These are phyloP conservation scores for Xerocomus cyaneibrunnescens DNA, from an alignment of 1,284 basidiomycete species.

Conservation along the genomic window DNA sequence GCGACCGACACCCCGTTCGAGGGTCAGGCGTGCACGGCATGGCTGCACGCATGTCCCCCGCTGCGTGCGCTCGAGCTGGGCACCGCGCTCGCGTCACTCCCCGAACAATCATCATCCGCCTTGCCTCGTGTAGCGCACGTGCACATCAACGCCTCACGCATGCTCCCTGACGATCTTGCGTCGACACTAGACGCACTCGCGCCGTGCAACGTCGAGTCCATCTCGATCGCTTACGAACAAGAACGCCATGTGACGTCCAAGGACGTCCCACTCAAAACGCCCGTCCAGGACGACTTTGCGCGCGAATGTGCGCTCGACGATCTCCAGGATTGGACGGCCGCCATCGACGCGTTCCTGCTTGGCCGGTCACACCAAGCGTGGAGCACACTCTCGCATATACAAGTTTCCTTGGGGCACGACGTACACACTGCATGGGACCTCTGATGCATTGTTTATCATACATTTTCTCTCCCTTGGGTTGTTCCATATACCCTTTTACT, in stretches of 20 bases:
- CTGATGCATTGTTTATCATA: constrained; percentile 6
- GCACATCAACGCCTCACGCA: constrained; percentile 31
- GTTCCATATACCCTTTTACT: constrained; percentile 10
- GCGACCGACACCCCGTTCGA: constrained; percentile 17
- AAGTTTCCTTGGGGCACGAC: constrained; percentile 17
- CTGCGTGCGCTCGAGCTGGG: constrained; percentile 26
- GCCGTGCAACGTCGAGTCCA: constrained; percentile 20
- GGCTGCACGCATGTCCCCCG: constrained; percentile 27
- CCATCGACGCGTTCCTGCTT: constrained; percentile 22
- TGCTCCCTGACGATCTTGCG: constrained; percentile 23
- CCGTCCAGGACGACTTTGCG: constrained; percentile 24
- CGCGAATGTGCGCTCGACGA: constrained; percentile 35
- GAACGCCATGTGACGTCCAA: background rate
- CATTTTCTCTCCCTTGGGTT: background rate
- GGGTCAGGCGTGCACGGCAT: constrained; percentile 25
- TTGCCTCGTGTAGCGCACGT: constrained; percentile 21
- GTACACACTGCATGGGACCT: constrained; percentile 25
- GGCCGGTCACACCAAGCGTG: constrained; percentile 18
- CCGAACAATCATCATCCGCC: background rate
- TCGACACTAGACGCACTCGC: constrained; percentile 21
- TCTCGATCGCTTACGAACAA: constrained; percentile 26
- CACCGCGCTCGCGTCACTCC: constrained; percentile 19
- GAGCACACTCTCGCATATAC: constrained; percentile 14
- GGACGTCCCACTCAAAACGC: background rate
- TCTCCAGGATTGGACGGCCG: constrained; percentile 27